Evolutionary conservation across 169 alveolate species (phyloP).

Genomic region (Plasmodium vivax): DNA sequence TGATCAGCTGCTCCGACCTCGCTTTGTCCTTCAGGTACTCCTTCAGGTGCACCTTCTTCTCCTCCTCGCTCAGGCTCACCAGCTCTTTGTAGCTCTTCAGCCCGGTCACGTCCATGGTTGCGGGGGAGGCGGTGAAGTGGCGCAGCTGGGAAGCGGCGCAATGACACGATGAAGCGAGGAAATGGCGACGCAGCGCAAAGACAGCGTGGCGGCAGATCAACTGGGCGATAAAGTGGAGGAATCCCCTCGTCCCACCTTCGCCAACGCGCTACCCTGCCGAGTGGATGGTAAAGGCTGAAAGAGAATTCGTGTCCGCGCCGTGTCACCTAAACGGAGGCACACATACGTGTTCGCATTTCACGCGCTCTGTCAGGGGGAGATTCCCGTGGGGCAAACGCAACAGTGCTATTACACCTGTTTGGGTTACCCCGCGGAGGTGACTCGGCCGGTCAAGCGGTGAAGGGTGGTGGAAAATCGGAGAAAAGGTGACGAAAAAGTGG

Average conservation of each 20-base stretch:
- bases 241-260: not conserved
- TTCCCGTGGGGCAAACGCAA: not conserved
- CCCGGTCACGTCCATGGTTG: conserved; percentile 45
- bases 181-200: no score
- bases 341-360: not conserved
- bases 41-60: conserved; percentile 45
- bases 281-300: not conserved
- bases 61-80: conserved; percentile 25
- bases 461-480: not conserved
- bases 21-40: conserved; percentile 60
- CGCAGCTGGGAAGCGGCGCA: not conserved
- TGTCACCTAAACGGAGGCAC: not conserved
- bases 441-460: not conserved
- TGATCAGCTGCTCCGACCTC: conserved; percentile 44
- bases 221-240: not conserved
- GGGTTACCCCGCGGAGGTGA: not conserved
- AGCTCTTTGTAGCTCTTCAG: conserved; percentile 63
- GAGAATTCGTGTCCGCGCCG: not conserved
- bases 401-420: not conserved
- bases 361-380: not conserved
- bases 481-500: not conserved
- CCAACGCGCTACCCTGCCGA: not conserved
- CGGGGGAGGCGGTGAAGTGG: not conserved
- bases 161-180: not conserved
- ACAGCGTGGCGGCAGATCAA: not conserved